Base-by-base conservation (phyloP, 441 rosid species). In the Populus hybrid region DNA sequence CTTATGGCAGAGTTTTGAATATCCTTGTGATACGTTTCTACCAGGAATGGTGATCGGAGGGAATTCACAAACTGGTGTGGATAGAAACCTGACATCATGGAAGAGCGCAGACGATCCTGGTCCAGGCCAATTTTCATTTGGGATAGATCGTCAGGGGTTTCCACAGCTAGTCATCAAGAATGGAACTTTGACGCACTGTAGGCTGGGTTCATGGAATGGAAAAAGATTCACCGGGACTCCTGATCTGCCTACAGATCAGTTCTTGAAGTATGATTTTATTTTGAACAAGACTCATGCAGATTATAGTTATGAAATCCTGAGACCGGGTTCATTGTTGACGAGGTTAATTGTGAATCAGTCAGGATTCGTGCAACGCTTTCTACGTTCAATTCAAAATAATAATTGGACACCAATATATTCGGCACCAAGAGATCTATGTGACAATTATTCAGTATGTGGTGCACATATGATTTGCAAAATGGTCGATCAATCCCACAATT, bases 1-100 rank as follows among this genome's bases (percentile, higher is more conserved):
- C 0, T 7, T 72, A 3, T 82, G 87, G 85, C 78, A 80, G 69
- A 80, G 83, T 57, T 85, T 82, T 34, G 79, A 84, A 28, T 74
- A 78, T 61, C 78, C 78, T 7, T 30, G 34, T 11, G 72, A 84
- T n/a, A 72, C 77, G 1, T 70, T 82, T 16, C 75, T 84, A 4
- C 76, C 79, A 5, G 82, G 78, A 1, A 77, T 82, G 87, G 78
- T 77, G 78, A 38, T 84, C 10, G 85, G 83, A 9, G 59, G 70
- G 71, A 69, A 75, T 74, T 69, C 75, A 7, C 66, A 19, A 16
- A 74, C 69, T 1, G 70, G 75, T 21, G 30, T 69, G 9, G 73
- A 79, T 16, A n/a, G 53, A 76, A 23, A 63, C 30, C 30, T 83
- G 16, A 57, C 78, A 6, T 78, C 85, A 0, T 85, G 83, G 85